Evolutionary conservation across 2,329 filamentous ascomycete genomes (phyloP), one percentile per base, ranked within the genome.

Genomic region (Trichoderma endophyticum): DNA sequence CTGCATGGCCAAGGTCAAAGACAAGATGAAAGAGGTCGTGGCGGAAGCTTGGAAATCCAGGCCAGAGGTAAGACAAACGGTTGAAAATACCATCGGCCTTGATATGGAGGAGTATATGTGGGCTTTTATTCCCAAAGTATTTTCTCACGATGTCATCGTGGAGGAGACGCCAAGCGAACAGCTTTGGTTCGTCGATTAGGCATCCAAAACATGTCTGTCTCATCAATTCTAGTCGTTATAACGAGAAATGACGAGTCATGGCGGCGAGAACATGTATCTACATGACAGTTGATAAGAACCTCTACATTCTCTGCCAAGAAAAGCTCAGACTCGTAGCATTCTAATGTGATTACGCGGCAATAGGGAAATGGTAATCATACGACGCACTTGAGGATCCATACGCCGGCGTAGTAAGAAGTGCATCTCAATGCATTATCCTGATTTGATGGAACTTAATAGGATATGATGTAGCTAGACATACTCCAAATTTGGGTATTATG

Each of bases 61-160:
- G 4, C 70, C 73, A 2, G 62, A 71, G 21, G 14, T 75, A n/a
- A 36, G 32, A 34, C 34, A 70, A 57, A 69, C 73, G 1, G 63
- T 73, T 8, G 59, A 54, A 34, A 69, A 75, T n/a, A 71, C 57
- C 7, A 56, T 74, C 6, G 75, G 74, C n/a, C 18, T 59, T 14
- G 70, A 65, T n/a, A 1, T 75, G 67, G 73, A 73, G 7, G 72
- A 75, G 6, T 74, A 61, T 12, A 61, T 72, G n/a, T 76, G 74
- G 75, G 72, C 72, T 43, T 59, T 73, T 30, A 71, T 74, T n/a
- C 73, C 72, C 2, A 75, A 75, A 54, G 3, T 54, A n/a, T 72
- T 74, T n/a, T 74, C 74, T 28, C 74, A 76, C 26, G 48, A 67
- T 15, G 7, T 71, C 21, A 6, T 36, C 4, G 32, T 75, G 43